Evolutionary conservation across 2,329 filamentous ascomycete species (phyloP).

Genomic region (Didymella pomorum): DNA sequence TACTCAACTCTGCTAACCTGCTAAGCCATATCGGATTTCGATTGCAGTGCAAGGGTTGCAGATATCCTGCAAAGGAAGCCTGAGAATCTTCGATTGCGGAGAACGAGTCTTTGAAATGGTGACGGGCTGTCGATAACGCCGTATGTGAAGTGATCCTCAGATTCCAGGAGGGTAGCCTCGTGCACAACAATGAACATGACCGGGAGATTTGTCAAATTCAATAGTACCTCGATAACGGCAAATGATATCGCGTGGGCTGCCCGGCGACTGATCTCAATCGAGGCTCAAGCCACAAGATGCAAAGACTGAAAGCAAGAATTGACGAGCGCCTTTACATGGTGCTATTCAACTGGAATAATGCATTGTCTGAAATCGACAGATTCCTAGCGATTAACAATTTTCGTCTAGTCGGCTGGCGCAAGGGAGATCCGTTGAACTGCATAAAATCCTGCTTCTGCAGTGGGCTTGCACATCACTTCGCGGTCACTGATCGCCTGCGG

Average conservation of each 20-base stretch:
- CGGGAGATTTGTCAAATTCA: not conserved
- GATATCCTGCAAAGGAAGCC: not conserved
- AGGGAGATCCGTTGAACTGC: constrained; percentile 13
- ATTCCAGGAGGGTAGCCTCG: no score
- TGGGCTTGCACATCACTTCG: not conserved
- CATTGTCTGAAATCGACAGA: not conserved
- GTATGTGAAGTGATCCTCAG: not conserved
- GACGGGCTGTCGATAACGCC: not conserved
- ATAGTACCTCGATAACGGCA: no score
- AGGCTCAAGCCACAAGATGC: not conserved
- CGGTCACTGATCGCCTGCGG: not conserved
- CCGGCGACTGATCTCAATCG: not conserved
- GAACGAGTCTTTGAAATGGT: not conserved
- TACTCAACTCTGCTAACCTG: constrained; percentile 3
- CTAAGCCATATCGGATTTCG: constrained; percentile 1
- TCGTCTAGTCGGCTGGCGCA: not conserved
- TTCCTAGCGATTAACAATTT: not conserved
- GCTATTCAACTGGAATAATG: constrained; percentile 3
- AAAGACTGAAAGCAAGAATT: not conserved
- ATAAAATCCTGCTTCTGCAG: constrained; percentile 4
- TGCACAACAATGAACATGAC: not conserved
- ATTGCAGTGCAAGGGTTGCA: not conserved
- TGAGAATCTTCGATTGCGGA: not conserved
- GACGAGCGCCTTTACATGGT: constrained; percentile 1
- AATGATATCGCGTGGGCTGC: not conserved